phyloP scores from a whole-genome alignment of 306 rosid genomes.

The Spatholobus suberectus region DNA sequence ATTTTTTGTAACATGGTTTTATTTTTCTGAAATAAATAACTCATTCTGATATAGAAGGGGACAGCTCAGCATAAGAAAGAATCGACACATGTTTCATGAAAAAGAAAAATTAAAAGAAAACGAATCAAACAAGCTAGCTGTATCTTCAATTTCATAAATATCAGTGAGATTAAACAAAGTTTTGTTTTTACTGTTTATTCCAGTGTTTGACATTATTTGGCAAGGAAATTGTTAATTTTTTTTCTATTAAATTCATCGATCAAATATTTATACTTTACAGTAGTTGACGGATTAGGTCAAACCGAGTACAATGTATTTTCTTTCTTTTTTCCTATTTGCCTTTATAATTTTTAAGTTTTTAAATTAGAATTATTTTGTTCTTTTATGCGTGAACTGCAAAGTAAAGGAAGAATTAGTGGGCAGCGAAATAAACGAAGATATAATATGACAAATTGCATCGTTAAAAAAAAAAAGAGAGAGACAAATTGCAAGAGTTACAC shows the following conservation, averaged over 20 bases:
- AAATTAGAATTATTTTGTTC: too few relatives aligned
- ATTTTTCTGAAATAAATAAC: neutral
- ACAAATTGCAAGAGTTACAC: neutral
- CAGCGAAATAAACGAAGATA: neutral
- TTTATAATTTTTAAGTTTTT: neutral
- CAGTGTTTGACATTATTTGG: neutral
- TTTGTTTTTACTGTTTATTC: neutral
- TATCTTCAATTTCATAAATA: neutral
- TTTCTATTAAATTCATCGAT: neutral
- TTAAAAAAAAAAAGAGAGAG: too few relatives aligned
- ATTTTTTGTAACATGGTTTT: too few relatives aligned
- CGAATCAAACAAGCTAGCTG: neutral
- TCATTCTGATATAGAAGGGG: neutral
- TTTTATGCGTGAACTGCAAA: neutral
- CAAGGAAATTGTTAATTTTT: neutral
- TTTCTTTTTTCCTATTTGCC: neutral
- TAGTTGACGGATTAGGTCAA: neutral
- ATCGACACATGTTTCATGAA: neutral
- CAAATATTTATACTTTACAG: neutral
- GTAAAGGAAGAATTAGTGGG: neutral
- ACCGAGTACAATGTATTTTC: neutral
- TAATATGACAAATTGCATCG: neutral
- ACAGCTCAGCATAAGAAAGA: conserved; percentile 38
- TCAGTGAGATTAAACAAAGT: neutral
- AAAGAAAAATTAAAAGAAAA: too few relatives aligned